These are phyloP conservation scores for Paramyrothecium roridum DNA, from an alignment of 2,329 filamentous ascomycete genomes.

Conservation along the genomic window DNA sequence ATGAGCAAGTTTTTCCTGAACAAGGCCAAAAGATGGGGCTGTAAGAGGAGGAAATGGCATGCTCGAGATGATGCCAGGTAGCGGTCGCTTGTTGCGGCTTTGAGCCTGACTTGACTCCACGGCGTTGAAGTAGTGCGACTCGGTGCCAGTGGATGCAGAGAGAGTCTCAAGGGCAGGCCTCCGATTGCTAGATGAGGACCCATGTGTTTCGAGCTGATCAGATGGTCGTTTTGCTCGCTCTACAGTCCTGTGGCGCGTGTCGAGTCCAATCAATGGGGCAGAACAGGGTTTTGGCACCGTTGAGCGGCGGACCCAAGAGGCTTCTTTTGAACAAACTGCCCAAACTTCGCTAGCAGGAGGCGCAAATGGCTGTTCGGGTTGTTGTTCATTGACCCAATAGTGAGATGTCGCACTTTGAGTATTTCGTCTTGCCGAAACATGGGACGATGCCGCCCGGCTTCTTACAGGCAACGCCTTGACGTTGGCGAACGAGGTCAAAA, in stretches of 20 bases:
- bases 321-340: not conserved
- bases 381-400: constrained; percentile 20
- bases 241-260: no score
- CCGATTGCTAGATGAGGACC: no score
- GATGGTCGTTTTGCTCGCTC: no score
- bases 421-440: constrained; percentile 4
- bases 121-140: constrained; percentile 31
- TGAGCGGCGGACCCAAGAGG: no score
- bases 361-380: not conserved
- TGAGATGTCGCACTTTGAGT: constrained; percentile 15
- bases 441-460: not conserved
- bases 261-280: no score
- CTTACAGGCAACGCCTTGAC: not conserved
- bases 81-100: constrained; percentile 26
- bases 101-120: constrained; percentile 9
- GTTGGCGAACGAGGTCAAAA: not conserved
- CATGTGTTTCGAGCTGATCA: no score
- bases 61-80: constrained; percentile 45
- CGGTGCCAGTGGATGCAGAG: not conserved
- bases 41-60: constrained; percentile 67
- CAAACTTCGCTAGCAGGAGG: not conserved
- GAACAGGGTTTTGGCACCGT: no score
- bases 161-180: not conserved
- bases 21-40: constrained; percentile 66
- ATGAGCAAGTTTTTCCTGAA: constrained; percentile 75